These are phyloP conservation scores for Phyllosticta capitalensis DNA, from an alignment of 2,329 filamentous ascomycete species.

Conservation along the genomic window DNA sequence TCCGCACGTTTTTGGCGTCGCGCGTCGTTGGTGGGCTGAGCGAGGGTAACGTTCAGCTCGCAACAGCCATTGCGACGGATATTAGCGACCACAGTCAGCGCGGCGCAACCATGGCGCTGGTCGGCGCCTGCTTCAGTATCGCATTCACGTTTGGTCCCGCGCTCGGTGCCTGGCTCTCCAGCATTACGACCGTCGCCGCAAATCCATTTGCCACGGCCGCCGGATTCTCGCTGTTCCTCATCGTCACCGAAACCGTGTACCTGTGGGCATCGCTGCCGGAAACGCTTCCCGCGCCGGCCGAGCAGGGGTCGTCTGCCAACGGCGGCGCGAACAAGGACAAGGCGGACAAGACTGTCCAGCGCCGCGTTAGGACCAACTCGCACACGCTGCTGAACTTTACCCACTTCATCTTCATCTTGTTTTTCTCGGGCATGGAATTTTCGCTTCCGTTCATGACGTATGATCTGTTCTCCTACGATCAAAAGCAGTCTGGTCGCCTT, in stretches of 20 bases:
- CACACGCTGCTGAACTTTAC: conserved; percentile 72
- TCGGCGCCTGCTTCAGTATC: conserved; percentile 92
- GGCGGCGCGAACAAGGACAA: conserved; percentile 16
- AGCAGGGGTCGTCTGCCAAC: conserved; percentile 13
- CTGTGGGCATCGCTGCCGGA: conserved; percentile 79
- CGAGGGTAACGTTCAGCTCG: conserved; percentile 93
- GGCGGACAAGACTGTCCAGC: conserved; percentile 3
- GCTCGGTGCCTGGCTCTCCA: conserved; percentile 76
- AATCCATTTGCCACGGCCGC: conserved; percentile 95
- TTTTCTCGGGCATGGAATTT: conserved; percentile 98
- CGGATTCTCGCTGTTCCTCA: conserved; percentile 73
- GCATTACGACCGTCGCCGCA: conserved; percentile 64
- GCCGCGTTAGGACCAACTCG: conserved; percentile 59
- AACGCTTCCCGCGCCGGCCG: conserved; percentile 57
- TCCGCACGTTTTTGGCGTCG: conserved; percentile 91
- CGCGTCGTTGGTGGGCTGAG: conserved; percentile 85
- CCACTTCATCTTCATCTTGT: conserved; percentile 86
- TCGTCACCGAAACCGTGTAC: conserved; percentile 80
- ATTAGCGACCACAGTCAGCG: conserved; percentile 79
- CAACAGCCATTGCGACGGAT: conserved; percentile 92
- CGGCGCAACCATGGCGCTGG: conserved; percentile 88
- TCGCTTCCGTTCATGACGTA: conserved; percentile 96
- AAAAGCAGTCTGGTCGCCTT: conserved; percentile 71
- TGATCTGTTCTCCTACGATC: conserved; percentile 76
- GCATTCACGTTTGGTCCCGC: conserved; percentile 96